Percentiles rank a stretch among this genome's conserved stretches.
Evolutionary conservation across 768 basidiomycete genomes (phyloP).

Genomic region (Calocera viscosa): DNA sequence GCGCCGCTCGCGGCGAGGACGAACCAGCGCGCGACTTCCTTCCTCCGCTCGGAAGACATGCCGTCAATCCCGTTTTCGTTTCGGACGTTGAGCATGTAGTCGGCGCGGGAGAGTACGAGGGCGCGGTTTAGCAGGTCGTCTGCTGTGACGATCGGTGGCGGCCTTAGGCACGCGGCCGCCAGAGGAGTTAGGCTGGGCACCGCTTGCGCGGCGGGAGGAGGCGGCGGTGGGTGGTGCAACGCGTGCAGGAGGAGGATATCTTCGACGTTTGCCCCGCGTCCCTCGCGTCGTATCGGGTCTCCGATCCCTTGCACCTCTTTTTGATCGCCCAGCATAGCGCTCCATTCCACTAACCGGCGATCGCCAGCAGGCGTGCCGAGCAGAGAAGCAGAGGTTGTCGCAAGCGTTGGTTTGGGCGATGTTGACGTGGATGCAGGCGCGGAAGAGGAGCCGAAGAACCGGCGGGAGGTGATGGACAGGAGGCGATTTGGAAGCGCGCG

Average conservation of each 20-base stretch:
- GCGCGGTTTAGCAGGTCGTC: not conserved
- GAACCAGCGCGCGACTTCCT: slow-evolving; percentile 5
- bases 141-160: not conserved
- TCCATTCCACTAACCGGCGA: slow-evolving; percentile 1
- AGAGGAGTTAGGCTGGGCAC: not conserved
- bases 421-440: not conserved
- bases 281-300: not conserved
- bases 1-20: not conserved
- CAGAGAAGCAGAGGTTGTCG: not conserved
- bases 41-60: not conserved
- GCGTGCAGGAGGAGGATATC: not conserved
- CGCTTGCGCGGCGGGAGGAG: not conserved
- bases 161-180: not conserved
- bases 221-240: not conserved
- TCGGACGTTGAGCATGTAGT: slow-evolving; percentile 4
- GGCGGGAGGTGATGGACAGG: not conserved
- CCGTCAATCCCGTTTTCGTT: not conserved
- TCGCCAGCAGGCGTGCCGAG: not conserved
- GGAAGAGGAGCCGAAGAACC: slow-evolving; percentile 4
- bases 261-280: not conserved
- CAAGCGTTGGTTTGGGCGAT: not conserved
- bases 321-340: slow-evolving; percentile 4
- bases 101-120: not conserved
- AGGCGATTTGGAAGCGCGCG: not conserved
- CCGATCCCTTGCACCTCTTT: not conserved